Evolutionary conservation across 805 yeast species (phyloP).

Genomic region (Zygoascus tannicola): DNA sequence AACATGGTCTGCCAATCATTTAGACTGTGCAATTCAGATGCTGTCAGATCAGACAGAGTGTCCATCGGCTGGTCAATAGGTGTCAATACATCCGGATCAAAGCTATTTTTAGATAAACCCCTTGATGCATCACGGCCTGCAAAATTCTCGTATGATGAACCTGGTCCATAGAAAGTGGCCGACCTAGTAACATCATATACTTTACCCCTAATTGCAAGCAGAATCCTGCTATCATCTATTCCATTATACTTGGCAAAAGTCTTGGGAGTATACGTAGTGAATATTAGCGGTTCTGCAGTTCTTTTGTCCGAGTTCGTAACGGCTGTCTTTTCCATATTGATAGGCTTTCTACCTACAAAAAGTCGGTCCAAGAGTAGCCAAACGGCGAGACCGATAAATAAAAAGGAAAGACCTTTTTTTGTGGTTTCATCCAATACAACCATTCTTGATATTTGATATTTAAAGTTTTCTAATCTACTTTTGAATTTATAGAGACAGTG

Average conservation of each 20-base stretch:
- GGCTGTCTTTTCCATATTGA: slow-evolving; percentile 1
- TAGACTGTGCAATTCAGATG: slow-evolving; percentile 55
- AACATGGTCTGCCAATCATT: slow-evolving; percentile 83
- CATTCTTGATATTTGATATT: too few relatives aligned
- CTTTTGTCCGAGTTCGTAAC: slow-evolving; percentile 1
- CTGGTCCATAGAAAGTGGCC: slow-evolving; percentile 85
- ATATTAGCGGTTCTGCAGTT: slow-evolving; percentile 24
- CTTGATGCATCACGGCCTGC: slow-evolving; percentile 95
- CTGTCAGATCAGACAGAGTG: slow-evolving; percentile 48
- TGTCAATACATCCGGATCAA: slow-evolving; percentile 58
- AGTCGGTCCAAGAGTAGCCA: slow-evolving; percentile 1
- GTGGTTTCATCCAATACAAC: too few relatives aligned
- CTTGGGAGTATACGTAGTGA: slow-evolving; percentile 56
- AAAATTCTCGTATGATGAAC: slow-evolving; percentile 88
- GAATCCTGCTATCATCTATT: slow-evolving; percentile 65
- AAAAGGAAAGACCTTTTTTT: too few relatives aligned
- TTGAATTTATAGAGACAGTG: too few relatives aligned
- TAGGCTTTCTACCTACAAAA: background rate
- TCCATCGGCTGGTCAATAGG: slow-evolving; percentile 75
- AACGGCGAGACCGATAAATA: too few relatives aligned
- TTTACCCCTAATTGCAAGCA: slow-evolving; percentile 74
- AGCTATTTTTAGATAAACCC: slow-evolving; percentile 82
- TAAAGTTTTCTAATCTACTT: too few relatives aligned
- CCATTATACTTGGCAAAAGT: slow-evolving; percentile 74
- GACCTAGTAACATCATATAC: slow-evolving; percentile 80